phyloP scores from a whole-genome alignment of 1,284 basidiomycete species.

The Boletus sp. region DNA sequence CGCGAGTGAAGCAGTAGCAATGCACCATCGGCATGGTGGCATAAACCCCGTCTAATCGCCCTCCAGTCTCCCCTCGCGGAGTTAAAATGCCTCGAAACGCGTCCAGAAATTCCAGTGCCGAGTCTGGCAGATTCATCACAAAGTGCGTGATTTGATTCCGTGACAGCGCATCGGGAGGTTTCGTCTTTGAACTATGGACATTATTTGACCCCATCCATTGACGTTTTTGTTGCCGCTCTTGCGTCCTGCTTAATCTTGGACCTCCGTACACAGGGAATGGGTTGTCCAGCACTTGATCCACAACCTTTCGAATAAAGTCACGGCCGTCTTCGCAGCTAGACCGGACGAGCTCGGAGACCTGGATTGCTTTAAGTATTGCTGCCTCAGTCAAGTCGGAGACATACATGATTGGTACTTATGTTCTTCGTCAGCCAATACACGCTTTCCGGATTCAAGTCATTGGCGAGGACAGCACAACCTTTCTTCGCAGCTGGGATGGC shows the following conservation, averaged over 20 bases:
- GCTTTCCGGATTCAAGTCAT: slow-evolving; percentile 92
- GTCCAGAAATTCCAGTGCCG: slow-evolving; percentile 86
- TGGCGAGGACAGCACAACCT: slow-evolving; percentile 84
- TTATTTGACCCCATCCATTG: slow-evolving; percentile 19
- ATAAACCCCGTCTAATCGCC: slow-evolving; percentile 46
- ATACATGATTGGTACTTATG: slow-evolving; percentile 69
- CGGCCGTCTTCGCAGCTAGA: slow-evolving; percentile 81
- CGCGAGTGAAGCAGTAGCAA: slow-evolving; percentile 94
- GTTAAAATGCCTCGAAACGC: slow-evolving; percentile 77
- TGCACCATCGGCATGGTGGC: slow-evolving; percentile 85
- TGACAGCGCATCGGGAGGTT: slow-evolving; percentile 16
- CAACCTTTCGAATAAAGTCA: slow-evolving; percentile 68
- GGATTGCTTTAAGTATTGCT: slow-evolving; percentile 9
- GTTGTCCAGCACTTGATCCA: slow-evolving; percentile 50
- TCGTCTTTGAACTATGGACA: slow-evolving; percentile 6
- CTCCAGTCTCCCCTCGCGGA: slow-evolving; percentile 31
- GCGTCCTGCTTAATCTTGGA: slow-evolving; percentile 46
- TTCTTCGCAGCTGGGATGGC: slow-evolving; percentile 90
- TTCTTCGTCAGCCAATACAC: slow-evolving; percentile 78
- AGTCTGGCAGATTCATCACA: slow-evolving; percentile 96
- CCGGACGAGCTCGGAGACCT: slow-evolving; percentile 70
- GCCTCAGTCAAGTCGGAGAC: slow-evolving; percentile 11
- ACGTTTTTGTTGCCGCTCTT: slow-evolving; percentile 35
- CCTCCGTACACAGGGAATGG: slow-evolving; percentile 60
- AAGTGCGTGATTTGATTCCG: slow-evolving; percentile 77